Base-by-base conservation (phyloP, 495 filamentous ascomycete species). In the Filosporella fistucella region DNA sequence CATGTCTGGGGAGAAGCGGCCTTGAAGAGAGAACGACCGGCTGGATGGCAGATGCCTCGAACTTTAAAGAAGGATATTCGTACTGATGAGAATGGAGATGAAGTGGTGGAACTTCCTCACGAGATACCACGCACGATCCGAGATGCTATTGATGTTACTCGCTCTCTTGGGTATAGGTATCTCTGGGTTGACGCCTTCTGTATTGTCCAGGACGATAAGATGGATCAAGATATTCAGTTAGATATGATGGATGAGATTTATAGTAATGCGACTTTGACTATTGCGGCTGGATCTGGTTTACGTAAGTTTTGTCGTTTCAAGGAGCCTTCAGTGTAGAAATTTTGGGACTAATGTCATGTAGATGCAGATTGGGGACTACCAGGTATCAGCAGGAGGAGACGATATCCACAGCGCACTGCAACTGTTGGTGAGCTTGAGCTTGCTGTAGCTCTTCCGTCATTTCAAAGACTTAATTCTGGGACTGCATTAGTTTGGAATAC, bases 161-260 rank as follows among this genome's bases (percentile, higher is more conserved):
- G 42, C 16, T 12, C 37, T 1, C 35, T 64, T 7, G 55, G 57
- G 3, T 59, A 51, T 39, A 42, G 51, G 2, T 65, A 64, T 34
- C 34, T 64, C 2, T 63, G 62, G 60, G 51, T 63, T 14, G 60
- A 63, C 41, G 17, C 39, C 13, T 14, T 42, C 16, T 40, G 17
- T 18, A 40, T 40, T 18, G 45, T 39, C 35, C 47, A 60, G n/a
- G 11, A 18, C 9, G 45, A 52, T 10, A 17, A 18, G 4, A 18
- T 11, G 0, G 45, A 55, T 13, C 61, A 61, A 34, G 51, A 58
- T 17, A 21, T 17, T 0, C 65, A 66, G 29, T 48, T 67, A 3
- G 21, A 39, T 14, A 41, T 50, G 4, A 68, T 68, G 63, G 56
- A 60, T 21, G n/a, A 18, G 2, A 61, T 68, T 10, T 67, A 68